Base-by-base conservation (phyloP, 2,329 filamentous ascomycete genomes). In the Stachybotrys chlorohalonatus region DNA sequence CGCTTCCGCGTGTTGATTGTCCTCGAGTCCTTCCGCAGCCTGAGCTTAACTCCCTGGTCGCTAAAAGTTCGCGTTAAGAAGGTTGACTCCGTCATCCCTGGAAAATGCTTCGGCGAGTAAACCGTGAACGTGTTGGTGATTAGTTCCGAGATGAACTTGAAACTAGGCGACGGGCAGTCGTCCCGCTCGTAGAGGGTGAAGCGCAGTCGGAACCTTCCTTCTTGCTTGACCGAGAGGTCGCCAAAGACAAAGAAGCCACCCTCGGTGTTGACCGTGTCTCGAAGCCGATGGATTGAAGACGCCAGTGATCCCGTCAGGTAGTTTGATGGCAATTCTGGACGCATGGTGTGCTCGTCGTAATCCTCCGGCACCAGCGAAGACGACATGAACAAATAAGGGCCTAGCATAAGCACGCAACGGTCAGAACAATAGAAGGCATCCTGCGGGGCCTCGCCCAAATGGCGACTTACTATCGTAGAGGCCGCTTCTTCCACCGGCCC, bases 221-320 rank as follows among this genome's bases (percentile, higher is more conserved):
- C 82, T 30, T 84, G 76, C 65, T 87, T 87, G 57, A 93, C 84
- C 0, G 89, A 94, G 24, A 96, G 76, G 68, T 96, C 90, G 6
- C 88, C 88, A 69, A 95, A 95, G n/a, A 95, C 86, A 64, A 95
- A 95, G 72, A 91, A 95, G 1, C 86, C 90, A 11, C 87, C 87
- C 69, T 94, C 89, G 73, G 75, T 76, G 64, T 91, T 91, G 63
- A 86, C 79, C 3, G 83, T 78, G 66, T 95, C 89, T 68, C 94
- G 93, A 53, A 95, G 74, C 53, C 89, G 81, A 68, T 95, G 89
- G 51, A 94, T 76, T 8, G 90, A 95, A 1, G 90, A 95, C 6
- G 89, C 86, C 47, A 88, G 75, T 6, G 86, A 88, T 8, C 90
- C 90, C 45, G 85, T 79, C 56, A 91, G 72, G 49, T 81, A 78